Percentiles rank a stretch among this genome's conserved stretches.
phyloP scores from a whole-genome alignment of 345 rosid species.

The Euphorbia lathyris region DNA sequence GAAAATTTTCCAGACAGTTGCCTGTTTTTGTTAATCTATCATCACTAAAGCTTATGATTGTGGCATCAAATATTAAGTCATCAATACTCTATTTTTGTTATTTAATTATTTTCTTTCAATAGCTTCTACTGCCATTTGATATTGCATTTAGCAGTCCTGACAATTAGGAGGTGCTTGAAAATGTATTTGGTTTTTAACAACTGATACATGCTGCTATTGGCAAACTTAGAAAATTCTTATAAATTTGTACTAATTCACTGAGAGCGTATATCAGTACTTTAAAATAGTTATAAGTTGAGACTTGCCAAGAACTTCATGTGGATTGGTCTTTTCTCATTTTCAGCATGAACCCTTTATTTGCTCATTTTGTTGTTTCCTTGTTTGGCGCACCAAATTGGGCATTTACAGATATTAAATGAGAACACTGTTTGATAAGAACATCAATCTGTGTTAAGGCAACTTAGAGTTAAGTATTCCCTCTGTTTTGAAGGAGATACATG shows the following conservation, averaged over 20 bases:
- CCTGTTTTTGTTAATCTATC: background rate
- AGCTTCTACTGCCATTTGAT: background rate
- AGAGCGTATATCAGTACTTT: background rate
- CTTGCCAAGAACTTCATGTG: background rate
- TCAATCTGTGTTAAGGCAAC: background rate
- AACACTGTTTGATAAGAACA: background rate
- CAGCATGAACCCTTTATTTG: background rate
- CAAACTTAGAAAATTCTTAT: background rate
- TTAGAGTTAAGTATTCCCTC: background rate
- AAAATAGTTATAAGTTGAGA: background rate
- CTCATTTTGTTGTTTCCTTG: background rate
- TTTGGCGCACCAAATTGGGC: background rate
- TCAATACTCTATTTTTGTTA: no score
- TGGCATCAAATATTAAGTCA: background rate
- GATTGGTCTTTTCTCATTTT: background rate
- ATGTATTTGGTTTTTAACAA: background rate
- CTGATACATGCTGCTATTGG: background rate
- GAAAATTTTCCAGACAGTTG: background rate
- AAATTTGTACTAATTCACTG: background rate
- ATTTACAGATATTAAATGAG: no score
- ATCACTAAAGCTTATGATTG: background rate
- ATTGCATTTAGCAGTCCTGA: background rate
- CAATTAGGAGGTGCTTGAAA: background rate
- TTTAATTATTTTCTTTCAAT: background rate
- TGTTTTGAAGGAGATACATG: background rate